A percentile compares a stretch with the other conserved stretches of the same genome.
These are phyloP conservation scores for Oropetium thomaeum DNA, from an alignment of 176 grass and related monocot species.

Conservation along the genomic window DNA sequence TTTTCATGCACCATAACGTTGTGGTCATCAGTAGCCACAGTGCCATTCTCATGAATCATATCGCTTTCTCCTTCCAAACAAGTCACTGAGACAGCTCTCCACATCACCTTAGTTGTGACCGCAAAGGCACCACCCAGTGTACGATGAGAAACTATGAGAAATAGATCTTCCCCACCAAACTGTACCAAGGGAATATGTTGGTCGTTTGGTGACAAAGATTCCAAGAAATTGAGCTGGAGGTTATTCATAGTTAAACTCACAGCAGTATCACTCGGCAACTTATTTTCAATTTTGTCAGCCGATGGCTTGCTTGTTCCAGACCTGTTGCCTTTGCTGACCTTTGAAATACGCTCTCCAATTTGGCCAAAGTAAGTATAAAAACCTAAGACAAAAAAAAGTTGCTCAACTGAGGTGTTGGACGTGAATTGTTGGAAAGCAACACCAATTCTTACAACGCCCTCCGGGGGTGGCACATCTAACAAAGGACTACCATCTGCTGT, in stretches of 20 bases:
- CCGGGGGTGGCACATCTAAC: slow-evolving; percentile 81
- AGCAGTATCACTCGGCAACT: slow-evolving; percentile 91
- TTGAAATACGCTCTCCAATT: slow-evolving; percentile 82
- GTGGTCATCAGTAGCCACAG: slow-evolving; percentile 22
- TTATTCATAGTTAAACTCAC: slow-evolving; percentile 75
- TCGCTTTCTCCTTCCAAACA: slow-evolving; percentile 79
- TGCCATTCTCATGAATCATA: slow-evolving; percentile 44
- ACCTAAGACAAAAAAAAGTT: slow-evolving; percentile 92
- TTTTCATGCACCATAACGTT: slow-evolving; percentile 38
- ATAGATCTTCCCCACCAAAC: slow-evolving; percentile 77
- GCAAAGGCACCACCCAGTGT: slow-evolving; percentile 97
- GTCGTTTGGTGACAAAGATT: slow-evolving; percentile 50
- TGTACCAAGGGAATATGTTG: slow-evolving; percentile 68
- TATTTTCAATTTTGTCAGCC: slow-evolving; percentile 54
- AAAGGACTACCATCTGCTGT: slow-evolving; percentile 90
- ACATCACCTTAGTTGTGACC: slow-evolving; percentile 80
- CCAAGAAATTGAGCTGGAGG: slow-evolving; percentile 88
- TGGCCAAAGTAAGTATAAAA: slow-evolving; percentile 92
- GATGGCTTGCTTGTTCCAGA: slow-evolving; percentile 30
- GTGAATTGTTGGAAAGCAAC: slow-evolving; percentile 71
- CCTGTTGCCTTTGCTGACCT: slow-evolving; percentile 64
- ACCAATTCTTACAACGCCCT: slow-evolving; percentile 95
- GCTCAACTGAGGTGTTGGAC: slow-evolving; percentile 91
- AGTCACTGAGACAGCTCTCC: slow-evolving; percentile 77
- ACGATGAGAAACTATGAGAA: slow-evolving; percentile 95